phyloP scores from a whole-genome alignment of 345 rosid genomes.

The Alliaria petiolata region DNA sequence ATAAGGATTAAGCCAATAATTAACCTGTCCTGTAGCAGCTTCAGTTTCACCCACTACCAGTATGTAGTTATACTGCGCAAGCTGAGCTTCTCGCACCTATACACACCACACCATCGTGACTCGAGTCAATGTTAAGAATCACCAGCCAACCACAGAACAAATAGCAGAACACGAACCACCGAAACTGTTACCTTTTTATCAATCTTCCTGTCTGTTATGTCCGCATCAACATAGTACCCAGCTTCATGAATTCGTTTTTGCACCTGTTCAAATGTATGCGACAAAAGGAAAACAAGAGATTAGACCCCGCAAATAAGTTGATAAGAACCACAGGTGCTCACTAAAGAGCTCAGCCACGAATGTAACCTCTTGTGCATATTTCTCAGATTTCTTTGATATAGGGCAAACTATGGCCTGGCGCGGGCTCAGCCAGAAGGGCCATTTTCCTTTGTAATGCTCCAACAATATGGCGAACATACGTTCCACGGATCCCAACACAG shows the following conservation, averaged over 20 bases:
- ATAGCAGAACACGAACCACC: neutral
- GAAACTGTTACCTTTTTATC: constrained; percentile 67
- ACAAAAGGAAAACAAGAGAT: constrained; percentile 27
- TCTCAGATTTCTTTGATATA: constrained; percentile 79
- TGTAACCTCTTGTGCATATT: constrained; percentile 62
- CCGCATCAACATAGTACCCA: constrained; percentile 78
- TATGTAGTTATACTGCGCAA: constrained; percentile 88
- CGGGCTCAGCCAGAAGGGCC: constrained; percentile 99
- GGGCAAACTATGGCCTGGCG: constrained; percentile 98
- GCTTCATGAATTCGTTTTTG: constrained; percentile 57
- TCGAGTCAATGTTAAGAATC: neutral
- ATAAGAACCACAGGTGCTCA: neutral
- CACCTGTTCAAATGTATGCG: constrained; percentile 43
- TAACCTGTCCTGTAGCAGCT: constrained; percentile 70
- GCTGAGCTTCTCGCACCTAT: constrained; percentile 93
- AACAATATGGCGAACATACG: constrained; percentile 89
- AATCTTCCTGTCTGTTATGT: constrained; percentile 75
- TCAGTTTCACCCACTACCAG: constrained; percentile 96
- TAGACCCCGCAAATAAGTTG: neutral
- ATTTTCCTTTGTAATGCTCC: constrained; percentile 97
- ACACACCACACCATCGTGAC: constrained; percentile 21
- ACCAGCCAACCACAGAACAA: constrained; percentile 4
- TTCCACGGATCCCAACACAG: constrained; percentile 93
- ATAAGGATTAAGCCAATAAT: neutral
- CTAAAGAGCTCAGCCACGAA: neutral